phyloP scores from a whole-genome alignment of 768 basidiomycete species.

The Suillus hirtellus region DNA sequence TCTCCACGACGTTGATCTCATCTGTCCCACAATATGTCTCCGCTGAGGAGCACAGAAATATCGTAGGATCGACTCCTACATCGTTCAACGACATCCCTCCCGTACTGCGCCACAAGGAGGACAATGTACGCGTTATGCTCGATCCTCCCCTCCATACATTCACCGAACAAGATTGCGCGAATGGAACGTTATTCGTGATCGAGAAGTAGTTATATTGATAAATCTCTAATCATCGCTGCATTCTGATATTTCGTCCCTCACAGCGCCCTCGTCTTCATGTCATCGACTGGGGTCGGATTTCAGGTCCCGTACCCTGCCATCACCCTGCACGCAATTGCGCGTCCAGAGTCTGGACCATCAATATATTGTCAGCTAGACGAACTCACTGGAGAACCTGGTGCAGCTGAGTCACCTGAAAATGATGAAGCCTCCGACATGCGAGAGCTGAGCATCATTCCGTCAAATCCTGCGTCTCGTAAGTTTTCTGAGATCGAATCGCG shows the following conservation, averaged over 20 bases:
- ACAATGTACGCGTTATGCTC: constrained; percentile 65
- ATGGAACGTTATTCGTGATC: constrained; percentile 79
- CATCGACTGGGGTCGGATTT: constrained; percentile 69
- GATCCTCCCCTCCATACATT: constrained; percentile 71
- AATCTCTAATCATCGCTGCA: constrained; percentile 9
- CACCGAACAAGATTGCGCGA: constrained; percentile 45
- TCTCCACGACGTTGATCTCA: constrained; percentile 1
- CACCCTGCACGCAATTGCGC: constrained; percentile 90
- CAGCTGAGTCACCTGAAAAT: constrained; percentile 36
- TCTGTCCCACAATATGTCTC: constrained; percentile 1
- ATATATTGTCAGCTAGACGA: constrained; percentile 97
- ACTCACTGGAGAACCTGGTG: constrained; percentile 34
- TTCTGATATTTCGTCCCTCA: constrained; percentile 3
- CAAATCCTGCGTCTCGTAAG: constrained; percentile 59
- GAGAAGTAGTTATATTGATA: constrained; percentile 61
- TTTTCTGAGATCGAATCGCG: constrained; percentile 17
- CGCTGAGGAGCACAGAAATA: constrained; percentile 5
- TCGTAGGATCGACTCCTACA: constrained; percentile 73
- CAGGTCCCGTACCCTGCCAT: constrained; percentile 87
- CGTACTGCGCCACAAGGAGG: constrained; percentile 72
- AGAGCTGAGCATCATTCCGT: constrained; percentile 78
- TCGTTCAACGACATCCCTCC: constrained; percentile 88
- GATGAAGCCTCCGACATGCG: constrained; percentile 59
- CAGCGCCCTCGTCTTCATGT: constrained; percentile 80
- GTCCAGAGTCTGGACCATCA: constrained; percentile 61